A percentile compares a stretch with the other conserved stretches of the same genome.
These are phyloP conservation scores for Colletotrichum brevisporum DNA, from an alignment of 2,329 filamentous ascomycete genomes.

Conservation along the genomic window DNA sequence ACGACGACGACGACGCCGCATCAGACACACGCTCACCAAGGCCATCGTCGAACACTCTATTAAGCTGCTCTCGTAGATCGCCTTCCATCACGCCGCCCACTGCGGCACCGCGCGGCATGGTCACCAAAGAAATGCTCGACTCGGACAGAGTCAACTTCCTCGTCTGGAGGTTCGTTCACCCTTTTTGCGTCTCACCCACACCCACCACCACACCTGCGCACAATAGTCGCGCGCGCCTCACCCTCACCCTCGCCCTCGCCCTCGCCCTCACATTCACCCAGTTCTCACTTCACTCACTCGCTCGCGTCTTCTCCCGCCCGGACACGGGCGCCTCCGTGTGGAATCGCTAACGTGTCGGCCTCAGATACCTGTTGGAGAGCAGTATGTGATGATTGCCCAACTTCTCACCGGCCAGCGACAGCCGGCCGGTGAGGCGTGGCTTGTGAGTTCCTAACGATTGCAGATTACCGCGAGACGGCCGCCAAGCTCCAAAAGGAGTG, in stretches of 20 bases:
- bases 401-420: conserved; percentile 31
- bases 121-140: conserved; percentile 75
- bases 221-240: conserved; percentile 30
- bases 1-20: conserved; percentile 27
- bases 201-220: conserved; percentile 16
- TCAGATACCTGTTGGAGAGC: conserved; percentile 73
- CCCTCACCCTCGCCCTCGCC: conserved; percentile 23
- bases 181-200: conserved; percentile 43
- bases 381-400: conserved; percentile 62
- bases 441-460: conserved; percentile 29
- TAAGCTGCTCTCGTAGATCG: conserved; percentile 9
- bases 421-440: conserved; percentile 32
- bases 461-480: conserved; percentile 78
- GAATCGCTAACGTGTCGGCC: conserved; percentile 37
- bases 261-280: too few species aligned
- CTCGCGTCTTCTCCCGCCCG: not conserved
- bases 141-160: conserved; percentile 79
- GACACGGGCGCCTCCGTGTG: conserved; percentile 19
- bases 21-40: conserved; percentile 12
- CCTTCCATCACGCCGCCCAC: conserved; percentile 38
- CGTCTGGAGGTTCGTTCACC: conserved; percentile 75
- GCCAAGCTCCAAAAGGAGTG: conserved; percentile 79
- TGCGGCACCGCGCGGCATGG: conserved; percentile 43
- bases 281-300: not conserved
- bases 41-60: conserved; percentile 17